Base-by-base conservation (phyloP, 257 asterid genomes). In the Echium plantagineum region DNA sequence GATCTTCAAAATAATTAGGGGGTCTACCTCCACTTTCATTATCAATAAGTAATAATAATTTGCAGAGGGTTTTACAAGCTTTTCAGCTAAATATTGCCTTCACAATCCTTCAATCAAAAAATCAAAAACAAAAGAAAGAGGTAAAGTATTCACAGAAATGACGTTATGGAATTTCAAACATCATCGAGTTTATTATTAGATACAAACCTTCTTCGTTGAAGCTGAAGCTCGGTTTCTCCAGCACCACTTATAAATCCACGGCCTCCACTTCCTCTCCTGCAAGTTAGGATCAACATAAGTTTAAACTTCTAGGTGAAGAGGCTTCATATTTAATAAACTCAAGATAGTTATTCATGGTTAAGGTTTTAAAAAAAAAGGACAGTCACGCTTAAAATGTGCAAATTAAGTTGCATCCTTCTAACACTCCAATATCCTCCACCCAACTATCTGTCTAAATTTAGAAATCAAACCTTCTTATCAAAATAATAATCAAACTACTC, bases 181-280 rank as follows among this genome's bases (percentile, higher is more conserved):
- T 42, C 49, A 52, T 16, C 21, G 7, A 19, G 53, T 21, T 30
- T 68, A 20, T 9, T 67, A 65, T 61, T 17, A 71, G 17, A 51
- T 59, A 15, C 75, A 72, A 60, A 89, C 98, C 97, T 88, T 70
- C 87, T 83, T 38, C 94, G 79, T 75, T 93, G 98, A 68, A 93
- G 97, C 76, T 93, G 94, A 78, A 93, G 90, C 79, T 93, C 98
- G 53, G 98, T 85, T 83, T 93, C 98, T 78, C 98, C 98, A 67
- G 98, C 94, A 71, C 98, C 98, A 64, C 98, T 83, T 55, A 89
- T 86, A 70, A 93, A 93, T 65, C 98, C 98, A 65, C 83, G 94
- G 26, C 98, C 98, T 65, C 97, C 97, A 28, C 97, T 86, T 76
- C 95, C 98, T 81, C 97, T 89, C 98, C 98, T 93, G 89, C 75